phyloP scores from a whole-genome alignment of 2,329 filamentous ascomycete species.

The Xylaria sp. region DNA sequence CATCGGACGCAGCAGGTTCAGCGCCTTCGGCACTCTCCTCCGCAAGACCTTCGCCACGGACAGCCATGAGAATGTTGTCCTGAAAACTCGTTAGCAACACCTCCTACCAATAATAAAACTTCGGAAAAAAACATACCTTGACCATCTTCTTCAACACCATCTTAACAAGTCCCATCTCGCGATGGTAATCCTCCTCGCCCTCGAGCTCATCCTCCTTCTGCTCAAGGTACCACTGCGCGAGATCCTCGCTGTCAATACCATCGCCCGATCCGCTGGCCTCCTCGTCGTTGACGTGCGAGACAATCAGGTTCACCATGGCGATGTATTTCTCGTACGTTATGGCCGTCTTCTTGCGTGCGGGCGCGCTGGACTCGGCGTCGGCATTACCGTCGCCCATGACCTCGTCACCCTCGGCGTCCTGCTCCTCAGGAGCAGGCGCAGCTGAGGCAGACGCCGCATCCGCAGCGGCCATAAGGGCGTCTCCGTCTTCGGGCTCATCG shows the following conservation, averaged over 20 bases:
- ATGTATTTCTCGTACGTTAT: conserved; percentile 96
- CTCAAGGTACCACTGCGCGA: conserved; percentile 88
- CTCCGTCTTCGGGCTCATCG: conserved; percentile 43
- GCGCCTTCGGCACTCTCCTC: conserved; percentile 38
- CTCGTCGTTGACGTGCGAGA: conserved; percentile 77
- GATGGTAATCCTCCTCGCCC: conserved; percentile 73
- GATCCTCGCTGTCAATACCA: conserved; percentile 75
- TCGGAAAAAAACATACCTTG: conserved; percentile 77
- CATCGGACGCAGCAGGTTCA: conserved; percentile 35
- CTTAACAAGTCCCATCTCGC: conserved; percentile 45
- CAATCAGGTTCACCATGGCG: conserved; percentile 78
- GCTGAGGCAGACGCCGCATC: conserved; percentile 45
- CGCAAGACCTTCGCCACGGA: conserved; percentile 56
- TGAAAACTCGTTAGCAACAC: conserved; percentile 33
- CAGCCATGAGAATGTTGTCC: conserved; percentile 83
- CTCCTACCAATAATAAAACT: too few relatives aligned
- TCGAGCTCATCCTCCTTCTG: conserved; percentile 79
- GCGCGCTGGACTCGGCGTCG: conserved; percentile 34
- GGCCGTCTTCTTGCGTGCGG: conserved; percentile 61
- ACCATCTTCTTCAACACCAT: conserved; percentile 93
- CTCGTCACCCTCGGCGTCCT: conserved; percentile 40
- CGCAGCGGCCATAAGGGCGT: conserved; percentile 41
- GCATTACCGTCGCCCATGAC: conserved; percentile 42
- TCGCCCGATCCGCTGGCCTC: conserved; percentile 66
- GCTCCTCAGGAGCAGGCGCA: conserved; percentile 30